A percentile compares a stretch with the other conserved stretches of the same genome.
These are phyloP conservation scores for Cutaneotrichosporon cyanovorans DNA, from an alignment of 1,284 basidiomycete species.

Conservation along the genomic window DNA sequence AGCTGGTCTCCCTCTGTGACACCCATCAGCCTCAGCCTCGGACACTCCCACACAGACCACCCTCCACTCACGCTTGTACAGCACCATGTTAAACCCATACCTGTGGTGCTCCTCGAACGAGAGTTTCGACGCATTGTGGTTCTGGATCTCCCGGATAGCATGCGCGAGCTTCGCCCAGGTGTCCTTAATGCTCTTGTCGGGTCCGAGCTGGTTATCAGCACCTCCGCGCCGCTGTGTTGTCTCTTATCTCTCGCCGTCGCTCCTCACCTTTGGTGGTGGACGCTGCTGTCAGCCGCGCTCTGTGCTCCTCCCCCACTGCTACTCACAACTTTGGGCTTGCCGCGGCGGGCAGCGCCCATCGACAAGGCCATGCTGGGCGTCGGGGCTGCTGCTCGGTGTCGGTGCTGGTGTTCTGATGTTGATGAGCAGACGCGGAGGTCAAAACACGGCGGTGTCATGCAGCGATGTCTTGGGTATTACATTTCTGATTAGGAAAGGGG, in stretches of 20 bases:
- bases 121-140: conserved; percentile 83
- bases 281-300: conserved; percentile 22
- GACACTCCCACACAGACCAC: background rate
- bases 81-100: conserved; percentile 88
- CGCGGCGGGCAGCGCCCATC: conserved; percentile 31
- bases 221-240: no score
- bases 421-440: background rate
- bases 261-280: conserved; percentile 37
- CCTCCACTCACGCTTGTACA: conserved; percentile 56
- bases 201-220: conserved; percentile 25
- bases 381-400: background rate
- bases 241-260: background rate
- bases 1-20: conserved; percentile 62
- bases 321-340: conserved; percentile 42
- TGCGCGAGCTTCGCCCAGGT: conserved; percentile 41
- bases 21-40: background rate
- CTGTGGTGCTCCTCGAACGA: conserved; percentile 97
- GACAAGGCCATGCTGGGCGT: conserved; percentile 24
- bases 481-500: no score
- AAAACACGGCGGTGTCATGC: no score
- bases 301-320: background rate
- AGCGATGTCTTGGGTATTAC: no score
- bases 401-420: background rate
- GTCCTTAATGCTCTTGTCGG: conserved; percentile 42
- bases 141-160: conserved; percentile 92